phyloP scores from a whole-genome alignment of 2,329 filamentous ascomycete species.

The Fusarium euwallaceae region DNA sequence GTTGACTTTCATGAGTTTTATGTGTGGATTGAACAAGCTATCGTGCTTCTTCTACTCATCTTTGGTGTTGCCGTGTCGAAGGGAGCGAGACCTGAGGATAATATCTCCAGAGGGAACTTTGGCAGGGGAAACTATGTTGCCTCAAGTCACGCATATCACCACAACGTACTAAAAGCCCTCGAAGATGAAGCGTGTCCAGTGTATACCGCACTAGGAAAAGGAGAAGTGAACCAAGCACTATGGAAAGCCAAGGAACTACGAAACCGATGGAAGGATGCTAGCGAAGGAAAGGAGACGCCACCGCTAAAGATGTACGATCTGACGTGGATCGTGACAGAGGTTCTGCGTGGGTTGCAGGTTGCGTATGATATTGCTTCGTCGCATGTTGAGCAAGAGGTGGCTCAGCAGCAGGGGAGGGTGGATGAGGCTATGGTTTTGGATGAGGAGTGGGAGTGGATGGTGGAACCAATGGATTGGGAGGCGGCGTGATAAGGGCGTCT shows the following conservation, averaged over 20 bases:
- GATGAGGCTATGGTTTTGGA: slow-evolving; percentile 36
- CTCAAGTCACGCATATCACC: slow-evolving; percentile 71
- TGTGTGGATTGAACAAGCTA: slow-evolving; percentile 76
- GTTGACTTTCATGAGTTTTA: slow-evolving; percentile 85
- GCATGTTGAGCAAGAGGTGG: slow-evolving; percentile 59
- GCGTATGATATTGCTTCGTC: slow-evolving; percentile 66
- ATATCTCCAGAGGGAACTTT: neutral
- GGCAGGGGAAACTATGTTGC: neutral
- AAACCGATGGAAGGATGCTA: slow-evolving; percentile 79
- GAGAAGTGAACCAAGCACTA: slow-evolving; percentile 69
- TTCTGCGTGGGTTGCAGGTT: slow-evolving; percentile 71
- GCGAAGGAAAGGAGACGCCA: slow-evolving; percentile 57
- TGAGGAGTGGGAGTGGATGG: slow-evolving; percentile 57
- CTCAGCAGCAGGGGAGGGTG: slow-evolving; percentile 53
- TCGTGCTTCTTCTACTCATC: slow-evolving; percentile 75
- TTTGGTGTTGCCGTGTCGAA: slow-evolving; percentile 69
- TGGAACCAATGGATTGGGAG: slow-evolving; percentile 57
- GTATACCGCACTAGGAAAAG: slow-evolving; percentile 65
- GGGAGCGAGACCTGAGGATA: slow-evolving; percentile 1
- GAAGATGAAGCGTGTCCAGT: slow-evolving; percentile 70
- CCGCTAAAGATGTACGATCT: slow-evolving; percentile 72
- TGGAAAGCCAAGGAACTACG: slow-evolving; percentile 76
- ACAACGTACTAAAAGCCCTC: slow-evolving; percentile 75
- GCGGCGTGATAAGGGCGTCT: slow-evolving; percentile 24
- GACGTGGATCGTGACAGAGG: slow-evolving; percentile 67